Evolutionary conservation across 1,284 basidiomycete genomes (phyloP).

Genomic region (Uromyces viciae-fabae): DNA sequence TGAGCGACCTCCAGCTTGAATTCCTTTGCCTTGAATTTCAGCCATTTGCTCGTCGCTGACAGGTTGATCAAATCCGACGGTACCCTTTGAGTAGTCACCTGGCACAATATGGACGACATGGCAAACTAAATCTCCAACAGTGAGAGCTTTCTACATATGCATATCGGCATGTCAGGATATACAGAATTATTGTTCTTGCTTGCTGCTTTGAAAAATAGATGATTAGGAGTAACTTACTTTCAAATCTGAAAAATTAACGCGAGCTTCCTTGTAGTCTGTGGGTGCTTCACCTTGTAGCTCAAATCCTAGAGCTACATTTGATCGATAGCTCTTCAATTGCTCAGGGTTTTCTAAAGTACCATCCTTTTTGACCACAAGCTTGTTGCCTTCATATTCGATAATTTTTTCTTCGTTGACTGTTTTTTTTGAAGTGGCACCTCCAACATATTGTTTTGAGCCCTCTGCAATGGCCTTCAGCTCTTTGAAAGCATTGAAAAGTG

Average conservation of each 20-base stretch:
- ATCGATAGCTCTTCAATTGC: constrained; percentile 34
- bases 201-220: too few species aligned
- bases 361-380: constrained; percentile 29
- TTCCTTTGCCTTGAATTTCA: constrained; percentile 31
- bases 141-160: constrained; percentile 17
- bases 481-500: constrained; percentile 40
- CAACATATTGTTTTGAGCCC: constrained; percentile 21
- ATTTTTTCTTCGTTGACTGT: background rate
- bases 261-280: constrained; percentile 11
- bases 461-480: constrained; percentile 22
- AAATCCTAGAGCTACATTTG: constrained; percentile 38
- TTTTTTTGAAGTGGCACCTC: background rate
- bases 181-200: too few species aligned
- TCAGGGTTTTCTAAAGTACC: constrained; percentile 31
- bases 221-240: constrained; percentile 17
- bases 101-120: constrained; percentile 7
- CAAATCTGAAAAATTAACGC: constrained; percentile 23
- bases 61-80: constrained; percentile 12
- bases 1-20: constrained; percentile 35
- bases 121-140: constrained; percentile 32
- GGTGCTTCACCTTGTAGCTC: constrained; percentile 37
- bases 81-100: constrained; percentile 3
- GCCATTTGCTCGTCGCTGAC: constrained; percentile 28
- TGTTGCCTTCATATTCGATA: constrained; percentile 37
- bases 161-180: too few species aligned